Conservation (phyloP, 371 early-diverging fungal genomes). For the Coemansia sp. region DNA sequence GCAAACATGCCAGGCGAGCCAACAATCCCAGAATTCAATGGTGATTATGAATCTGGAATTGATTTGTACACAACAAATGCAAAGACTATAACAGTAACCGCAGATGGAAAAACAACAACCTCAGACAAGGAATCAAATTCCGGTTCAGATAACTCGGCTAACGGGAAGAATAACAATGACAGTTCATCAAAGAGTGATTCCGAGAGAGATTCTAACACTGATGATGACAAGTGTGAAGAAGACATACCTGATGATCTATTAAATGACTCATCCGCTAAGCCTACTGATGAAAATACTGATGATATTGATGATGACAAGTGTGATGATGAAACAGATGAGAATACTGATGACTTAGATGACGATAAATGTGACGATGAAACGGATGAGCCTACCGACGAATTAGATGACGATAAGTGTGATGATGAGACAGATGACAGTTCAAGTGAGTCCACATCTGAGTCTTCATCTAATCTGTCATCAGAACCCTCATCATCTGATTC, state of each 20-base stretch:
- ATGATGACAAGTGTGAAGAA: neutral
- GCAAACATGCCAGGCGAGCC: conserved; percentile 49
- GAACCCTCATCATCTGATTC: neutral
- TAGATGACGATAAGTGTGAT: neutral
- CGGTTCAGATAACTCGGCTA: neutral
- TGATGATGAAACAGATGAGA: neutral
- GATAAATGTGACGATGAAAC: neutral
- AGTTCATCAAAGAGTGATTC: neutral
- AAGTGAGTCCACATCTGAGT: neutral
- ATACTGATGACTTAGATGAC: neutral
- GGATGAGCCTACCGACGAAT: neutral
- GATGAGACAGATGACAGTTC: neutral
- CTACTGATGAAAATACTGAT: neutral
- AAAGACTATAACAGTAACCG: neutral
- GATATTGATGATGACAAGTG: neutral
- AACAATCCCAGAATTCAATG: conserved; percentile 26
- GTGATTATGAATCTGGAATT: conserved; percentile 6
- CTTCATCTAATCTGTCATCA: neutral
- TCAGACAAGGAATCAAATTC: neutral
- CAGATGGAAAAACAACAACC: neutral
- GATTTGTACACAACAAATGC: neutral
- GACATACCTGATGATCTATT: neutral
- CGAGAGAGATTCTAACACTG: neutral
- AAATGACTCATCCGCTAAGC: neutral
- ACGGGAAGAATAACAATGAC: neutral